Evolutionary conservation across 2,329 filamentous ascomycete genomes (phyloP), one percentile per base, ranked within the genome.

Genomic region (Tolypocladium ovalisporum): DNA sequence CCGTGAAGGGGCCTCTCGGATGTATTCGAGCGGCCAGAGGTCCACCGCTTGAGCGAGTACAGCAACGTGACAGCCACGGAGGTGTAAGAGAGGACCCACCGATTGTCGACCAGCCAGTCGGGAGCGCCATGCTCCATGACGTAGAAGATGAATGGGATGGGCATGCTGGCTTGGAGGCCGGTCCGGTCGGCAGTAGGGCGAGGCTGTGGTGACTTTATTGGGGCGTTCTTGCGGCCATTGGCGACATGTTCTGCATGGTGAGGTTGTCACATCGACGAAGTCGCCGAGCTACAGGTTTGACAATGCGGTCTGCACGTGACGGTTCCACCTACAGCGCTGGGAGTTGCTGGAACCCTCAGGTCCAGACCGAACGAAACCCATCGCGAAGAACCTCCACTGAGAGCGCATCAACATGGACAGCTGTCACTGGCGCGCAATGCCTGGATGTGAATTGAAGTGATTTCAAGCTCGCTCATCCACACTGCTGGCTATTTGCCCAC

Each of bases 1-100:
- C 90, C 91, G 72, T 97, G 91, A 85, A 99, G 91, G 57, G 88
- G 80, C 59, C 90, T 82, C 69, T 96, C 91, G 32, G 89, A 82
- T 47, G 73, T 75, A 71, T 94, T 97, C 63, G 73, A 76, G 15
- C 86, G 82, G 63, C 94, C 95, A 62, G 84, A 83, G 66, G 87
- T 88, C 75, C 88, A 96, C 66, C 79, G 78, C 77, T 97, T 97
- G 53, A 80, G 65, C 35, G 79, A 59, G 53, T 69, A 68, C 34
- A 83, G 63, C 44, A 72, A 62, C 7, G 70, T 68, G n/a, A 75
- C 49, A 47, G 73, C 61, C 24, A 70, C 66, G 44, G 67, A 64
- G 22, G 68, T 63, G 64, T 77, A 74, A 64, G 74, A 62, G 52
- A 82, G 65, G 29, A 68, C 64, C 71, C 70, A 75, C 51, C 71